Evolutionary conservation across 1,139 yeast species (phyloP), one percentile per base, ranked within the genome.

Genomic region (Kodamaea plutei): DNA sequence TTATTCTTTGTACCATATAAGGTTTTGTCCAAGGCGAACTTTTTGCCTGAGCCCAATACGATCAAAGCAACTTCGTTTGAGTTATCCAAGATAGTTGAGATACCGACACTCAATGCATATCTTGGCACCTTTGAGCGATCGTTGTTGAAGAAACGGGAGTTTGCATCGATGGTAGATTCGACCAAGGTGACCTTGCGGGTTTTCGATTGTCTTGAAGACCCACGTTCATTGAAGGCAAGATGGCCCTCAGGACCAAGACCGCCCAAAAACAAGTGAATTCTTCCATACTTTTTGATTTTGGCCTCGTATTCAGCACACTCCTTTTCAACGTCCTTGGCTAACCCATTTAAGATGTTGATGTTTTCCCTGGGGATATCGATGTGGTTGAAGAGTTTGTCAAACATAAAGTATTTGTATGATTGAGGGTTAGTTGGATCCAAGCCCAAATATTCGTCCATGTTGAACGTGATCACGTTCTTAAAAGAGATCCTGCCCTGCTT

Each of bases 191-290:
- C 77, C 40, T 58, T 56, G 41, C 83, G 59, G 1, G 83, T 76
- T 12, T 40, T 52, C 6, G 76, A 67, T 37, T 56, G 50, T 38
- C 76, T 59, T 3, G 64, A 29, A 6, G 79, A 72, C 8, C 83
- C 83, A 12, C 73, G 64, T 51, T 76, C 83, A 50, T 76, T 76
- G 48, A 76, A 76, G 2, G 83, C 83, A 48, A 76, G 62, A 49
- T 76, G 82, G 20, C 83, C 83, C 47, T 77, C 79, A 14, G 79
- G 76, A 3, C 83, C 83, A 46, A 76, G 60, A 1, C 83, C 83
- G 8, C 82, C 83, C 50, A 76, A 51, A 45, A 76, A 76, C 36
- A 76, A 58, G 44, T 77, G 64, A 40, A 76, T 74, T 30, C 72
- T 67, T 8, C 80, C 81, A 42, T 60, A 65, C 25, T 52, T 47